Evolutionary conservation across 2,329 filamentous ascomycete genomes (phyloP).

Genomic region (Pestalotiopsis sp.): DNA sequence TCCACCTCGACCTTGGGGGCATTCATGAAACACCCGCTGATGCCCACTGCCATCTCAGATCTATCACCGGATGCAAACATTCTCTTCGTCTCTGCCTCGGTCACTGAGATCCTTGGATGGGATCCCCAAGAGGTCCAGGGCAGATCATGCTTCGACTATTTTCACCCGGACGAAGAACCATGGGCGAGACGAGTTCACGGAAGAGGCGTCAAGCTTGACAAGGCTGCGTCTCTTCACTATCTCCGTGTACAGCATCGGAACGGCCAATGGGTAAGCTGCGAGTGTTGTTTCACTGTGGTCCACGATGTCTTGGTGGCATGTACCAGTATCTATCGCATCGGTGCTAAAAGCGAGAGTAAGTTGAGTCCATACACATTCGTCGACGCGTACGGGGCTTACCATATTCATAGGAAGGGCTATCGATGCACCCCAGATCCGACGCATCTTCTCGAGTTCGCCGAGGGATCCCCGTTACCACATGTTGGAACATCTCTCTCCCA

Average conservation of each 20-base stretch:
- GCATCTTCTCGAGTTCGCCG: conserved; percentile 79
- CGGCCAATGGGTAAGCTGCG: conserved; percentile 76
- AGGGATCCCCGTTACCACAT: conserved; percentile 87
- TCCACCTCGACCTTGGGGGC: neutral
- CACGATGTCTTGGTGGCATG: conserved; percentile 87
- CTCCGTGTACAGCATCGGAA: conserved; percentile 70
- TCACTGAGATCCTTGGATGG: conserved; percentile 74
- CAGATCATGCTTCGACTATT: conserved; percentile 82
- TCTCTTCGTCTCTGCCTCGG: conserved; percentile 81
- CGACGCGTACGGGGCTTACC: neutral
- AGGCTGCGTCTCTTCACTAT: conserved; percentile 83
- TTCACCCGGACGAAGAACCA: conserved; percentile 79
- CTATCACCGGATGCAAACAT: conserved; percentile 76
- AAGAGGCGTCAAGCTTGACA: conserved; percentile 76
- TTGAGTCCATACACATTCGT: conserved; percentile 23
- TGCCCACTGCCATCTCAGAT: conserved; percentile 50
- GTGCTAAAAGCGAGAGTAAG: conserved; percentile 75
- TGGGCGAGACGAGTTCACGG: conserved; percentile 74
- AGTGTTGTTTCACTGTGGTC: conserved; percentile 88
- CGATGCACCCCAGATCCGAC: conserved; percentile 77
- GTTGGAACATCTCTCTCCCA: conserved; percentile 81
- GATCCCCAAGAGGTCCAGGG: conserved; percentile 75
- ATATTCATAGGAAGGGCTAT: conserved; percentile 67
- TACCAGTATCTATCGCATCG: conserved; percentile 74
- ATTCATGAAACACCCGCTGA: conserved; percentile 1